These are phyloP conservation scores for Begonia fuchsioides DNA, from an alignment of 306 rosid species.

Conservation along the genomic window DNA sequence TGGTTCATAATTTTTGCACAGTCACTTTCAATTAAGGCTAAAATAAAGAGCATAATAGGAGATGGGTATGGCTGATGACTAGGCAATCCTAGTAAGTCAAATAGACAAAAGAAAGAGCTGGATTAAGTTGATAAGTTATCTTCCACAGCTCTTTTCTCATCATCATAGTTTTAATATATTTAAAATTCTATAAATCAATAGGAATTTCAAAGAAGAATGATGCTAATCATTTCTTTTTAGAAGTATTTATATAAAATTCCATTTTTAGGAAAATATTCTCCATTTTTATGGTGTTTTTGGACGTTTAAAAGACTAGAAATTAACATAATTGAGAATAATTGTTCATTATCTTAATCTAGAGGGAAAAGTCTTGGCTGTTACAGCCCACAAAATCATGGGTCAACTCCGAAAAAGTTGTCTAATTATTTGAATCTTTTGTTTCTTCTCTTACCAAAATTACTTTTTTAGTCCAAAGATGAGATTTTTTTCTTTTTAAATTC, in stretches of 20 bases:
- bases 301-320: too few species aligned
- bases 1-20: constrained; percentile 8
- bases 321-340: too few species aligned
- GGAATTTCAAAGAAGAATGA: too few species aligned
- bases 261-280: too few species aligned
- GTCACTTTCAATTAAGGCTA: constrained; percentile 10
- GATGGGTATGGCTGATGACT: constrained; percentile 8
- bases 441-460: constrained; percentile 1
- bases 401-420: constrained; percentile 7
- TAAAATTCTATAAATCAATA: too few species aligned
- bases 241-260: too few species aligned
- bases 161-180: constrained; percentile 3
- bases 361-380: constrained; percentile 10
- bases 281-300: too few species aligned
- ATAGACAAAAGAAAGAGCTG: constrained; percentile 12
- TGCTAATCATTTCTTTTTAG: too few species aligned
- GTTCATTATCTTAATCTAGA: too few species aligned
- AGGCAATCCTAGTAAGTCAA: constrained; percentile 17
- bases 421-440: constrained; percentile 1
- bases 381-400: constrained; percentile 14
- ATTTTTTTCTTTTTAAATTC: neutral
- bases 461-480: constrained; percentile 1
- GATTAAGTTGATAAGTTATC: constrained; percentile 9
- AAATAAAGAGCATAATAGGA: neutral
- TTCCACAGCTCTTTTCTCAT: constrained; percentile 12